A percentile compares a stretch with the other conserved stretches of the same genome.
These are phyloP conservation scores for Nigrograna mackinnonii DNA, from an alignment of 2,329 filamentous ascomycete genomes.

Conservation along the genomic window DNA sequence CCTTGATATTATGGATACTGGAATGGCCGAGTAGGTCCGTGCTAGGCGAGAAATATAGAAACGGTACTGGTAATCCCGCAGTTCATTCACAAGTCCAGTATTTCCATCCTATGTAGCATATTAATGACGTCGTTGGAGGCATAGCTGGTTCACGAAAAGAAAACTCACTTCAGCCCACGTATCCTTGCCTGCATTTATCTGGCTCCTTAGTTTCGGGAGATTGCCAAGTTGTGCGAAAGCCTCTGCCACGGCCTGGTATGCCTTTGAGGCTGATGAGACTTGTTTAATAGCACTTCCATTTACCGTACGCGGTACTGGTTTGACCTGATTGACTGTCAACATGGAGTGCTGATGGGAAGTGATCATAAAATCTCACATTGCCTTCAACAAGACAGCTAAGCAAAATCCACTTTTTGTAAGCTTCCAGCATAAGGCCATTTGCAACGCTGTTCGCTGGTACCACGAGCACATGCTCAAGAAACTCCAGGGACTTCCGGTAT, in stretches of 20 bases:
- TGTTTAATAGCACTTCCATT: constrained; percentile 57
- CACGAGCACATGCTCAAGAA: constrained; percentile 55
- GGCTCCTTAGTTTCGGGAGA: constrained; percentile 62
- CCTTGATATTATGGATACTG: constrained; percentile 56
- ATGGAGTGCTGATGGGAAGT: not conserved
- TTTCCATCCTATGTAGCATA: constrained; percentile 72
- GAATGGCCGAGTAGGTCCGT: constrained; percentile 69
- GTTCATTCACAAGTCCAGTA: constrained; percentile 68
- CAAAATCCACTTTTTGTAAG: constrained; percentile 90
- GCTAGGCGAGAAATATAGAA: constrained; percentile 76
- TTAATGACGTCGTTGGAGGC: too few relatives aligned
- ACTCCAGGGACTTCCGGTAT: constrained; percentile 48
- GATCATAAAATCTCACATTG: constrained; percentile 45
- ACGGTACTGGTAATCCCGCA: constrained; percentile 71
- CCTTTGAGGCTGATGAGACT: constrained; percentile 63
- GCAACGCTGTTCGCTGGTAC: constrained; percentile 68
- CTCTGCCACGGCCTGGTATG: constrained; percentile 72
- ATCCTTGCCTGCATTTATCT: constrained; percentile 62
- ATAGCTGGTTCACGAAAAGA: constrained; percentile 18
- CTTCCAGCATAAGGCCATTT: constrained; percentile 82
- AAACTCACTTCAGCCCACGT: constrained; percentile 63
- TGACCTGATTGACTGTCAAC: constrained; percentile 35
- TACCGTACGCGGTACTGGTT: constrained; percentile 60
- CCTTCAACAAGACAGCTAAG: constrained; percentile 74
- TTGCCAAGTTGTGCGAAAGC: constrained; percentile 61